Evolutionary conservation across 768 basidiomycete species (phyloP), one percentile per base, ranked within the genome.

Genomic region (Tulasnella sp.): DNA sequence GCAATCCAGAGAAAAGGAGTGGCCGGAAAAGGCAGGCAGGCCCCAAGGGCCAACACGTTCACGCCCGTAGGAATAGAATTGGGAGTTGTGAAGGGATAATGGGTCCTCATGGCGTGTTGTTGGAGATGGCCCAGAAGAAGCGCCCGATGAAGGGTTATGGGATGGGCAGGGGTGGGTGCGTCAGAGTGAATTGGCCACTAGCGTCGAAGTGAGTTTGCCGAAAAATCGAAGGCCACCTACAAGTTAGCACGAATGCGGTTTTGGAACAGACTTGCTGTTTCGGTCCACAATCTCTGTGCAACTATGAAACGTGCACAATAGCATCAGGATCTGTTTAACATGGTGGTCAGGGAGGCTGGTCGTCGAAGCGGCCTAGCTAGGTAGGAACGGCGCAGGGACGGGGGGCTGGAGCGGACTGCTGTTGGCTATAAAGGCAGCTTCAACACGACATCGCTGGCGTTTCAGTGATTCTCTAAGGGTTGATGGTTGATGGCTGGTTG

Each of bases 141-240:
- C 76, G 42, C 76, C 76, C 76, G 76, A 76, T 76, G 42, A 75
- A 75, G 75, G 75, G 75, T 44, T 44, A 75, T 48, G 76, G 42
- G 76, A 76, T 76, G 76, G 34, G 46, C 76, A 76, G 76, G 76
- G 76, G 54, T 58, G 76, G 54, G 46, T 76, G 76, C 46, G 76
- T 58, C 54, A 58, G 37, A 37, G 76, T 50, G 74, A 75, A 78
- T 37, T 54, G 40, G 46, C 40, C 72, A 50, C 79, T 80, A 80
- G 79, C 58, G 72, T 46, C 22, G 54, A 46, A 75, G 69, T 80
- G 79, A 80, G 79, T 80, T 80, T 80, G 79, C 79, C 79, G 79
- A 73, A 11, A 54, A 42, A 14, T 60, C 50, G 77, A 78, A 60
- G 58, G 48, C 64, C 50, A 72, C 64, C 77, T 34, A 60, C 24